Percentiles rank a stretch among this genome's conserved stretches.
phyloP scores from a whole-genome alignment of 768 basidiomycete genomes.

The Russula ochroleuca region DNA sequence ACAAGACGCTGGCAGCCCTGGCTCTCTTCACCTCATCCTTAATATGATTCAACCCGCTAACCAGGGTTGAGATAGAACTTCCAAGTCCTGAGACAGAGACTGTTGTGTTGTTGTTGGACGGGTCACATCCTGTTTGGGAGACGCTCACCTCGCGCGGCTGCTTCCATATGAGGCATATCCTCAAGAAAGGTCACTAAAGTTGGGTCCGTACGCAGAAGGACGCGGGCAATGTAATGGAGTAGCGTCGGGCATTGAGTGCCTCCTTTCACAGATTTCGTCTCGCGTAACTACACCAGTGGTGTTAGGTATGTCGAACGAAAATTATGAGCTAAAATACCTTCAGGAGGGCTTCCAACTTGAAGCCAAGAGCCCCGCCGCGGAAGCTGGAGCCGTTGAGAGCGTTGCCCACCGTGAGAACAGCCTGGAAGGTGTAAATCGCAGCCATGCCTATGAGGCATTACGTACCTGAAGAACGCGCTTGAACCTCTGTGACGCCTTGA shows the following conservation, averaged over 20 bases:
- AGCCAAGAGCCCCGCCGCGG: conserved; percentile 79
- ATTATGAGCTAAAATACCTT: conserved; percentile 51
- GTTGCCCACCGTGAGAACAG: conserved; percentile 76
- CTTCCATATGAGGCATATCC: conserved; percentile 75
- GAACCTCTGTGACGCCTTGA: conserved; percentile 60
- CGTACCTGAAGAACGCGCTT: conserved; percentile 65
- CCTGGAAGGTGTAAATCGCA: conserved; percentile 38
- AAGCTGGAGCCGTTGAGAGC: conserved; percentile 76
- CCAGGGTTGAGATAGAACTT: conserved; percentile 56
- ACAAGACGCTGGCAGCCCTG: conserved; percentile 33
- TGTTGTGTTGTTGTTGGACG: conserved; percentile 31
- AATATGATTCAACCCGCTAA: conserved; percentile 53
- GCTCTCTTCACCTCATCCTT: conserved; percentile 50
- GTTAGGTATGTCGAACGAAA: neutral
- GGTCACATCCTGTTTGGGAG: neutral
- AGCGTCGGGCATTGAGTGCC: conserved; percentile 75
- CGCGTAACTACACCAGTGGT: conserved; percentile 55
- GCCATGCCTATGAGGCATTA: neutral
- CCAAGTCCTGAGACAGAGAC: conserved; percentile 69
- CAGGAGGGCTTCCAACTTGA: conserved; percentile 73
- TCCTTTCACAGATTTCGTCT: conserved; percentile 71
- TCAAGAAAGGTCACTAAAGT: conserved; percentile 67
- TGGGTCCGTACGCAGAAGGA: conserved; percentile 64
- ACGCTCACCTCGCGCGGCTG: conserved; percentile 69
- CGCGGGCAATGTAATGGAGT: conserved; percentile 83